Percentiles rank a stretch among this genome's conserved stretches.
These are phyloP conservation scores for Terfezia boudieri DNA, from an alignment of 495 filamentous ascomycete genomes.

Conservation along the genomic window DNA sequence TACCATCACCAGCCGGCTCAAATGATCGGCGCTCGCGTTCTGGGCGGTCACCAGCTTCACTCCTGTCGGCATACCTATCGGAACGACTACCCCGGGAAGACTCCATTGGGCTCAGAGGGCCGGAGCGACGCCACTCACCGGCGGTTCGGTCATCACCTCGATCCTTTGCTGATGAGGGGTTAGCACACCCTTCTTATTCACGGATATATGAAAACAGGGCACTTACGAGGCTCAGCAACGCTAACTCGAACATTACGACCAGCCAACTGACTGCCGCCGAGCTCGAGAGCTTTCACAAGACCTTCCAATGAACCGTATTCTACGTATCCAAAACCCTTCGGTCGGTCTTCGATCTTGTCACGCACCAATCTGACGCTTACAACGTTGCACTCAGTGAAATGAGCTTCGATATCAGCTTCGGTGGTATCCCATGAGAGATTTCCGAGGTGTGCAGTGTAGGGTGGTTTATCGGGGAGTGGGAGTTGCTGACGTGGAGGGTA, in stretches of 20 bases:
- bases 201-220: neutral
- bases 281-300: slow-evolving; percentile 69
- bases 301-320: slow-evolving; percentile 79
- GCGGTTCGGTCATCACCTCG: slow-evolving; percentile 39
- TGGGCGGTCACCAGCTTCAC: slow-evolving; percentile 28
- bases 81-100: slow-evolving; percentile 30
- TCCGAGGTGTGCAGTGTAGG: slow-evolving; percentile 85
- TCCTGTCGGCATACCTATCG: slow-evolving; percentile 22
- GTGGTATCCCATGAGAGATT: slow-evolving; percentile 91
- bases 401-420: slow-evolving; percentile 51
- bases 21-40: slow-evolving; percentile 26
- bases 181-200: neutral
- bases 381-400: slow-evolving; percentile 65
- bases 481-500: slow-evolving; percentile 45
- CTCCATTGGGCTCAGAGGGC: slow-evolving; percentile 48
- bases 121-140: slow-evolving; percentile 72
- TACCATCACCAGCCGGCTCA: slow-evolving; percentile 42
- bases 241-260: slow-evolving; percentile 74
- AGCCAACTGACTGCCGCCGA: slow-evolving; percentile 56
- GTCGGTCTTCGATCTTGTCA: slow-evolving; percentile 71
- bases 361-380: slow-evolving; percentile 86
- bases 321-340: slow-evolving; percentile 95
- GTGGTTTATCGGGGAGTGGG: slow-evolving; percentile 71
- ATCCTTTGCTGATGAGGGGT: slow-evolving; percentile 42
- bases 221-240: slow-evolving; percentile 66